A percentile compares a stretch with the other conserved stretches of the same genome.
Conservation (phyloP, 2,329 filamentous ascomycete genomes). For the Pseudocercospora cruenta region DNA sequence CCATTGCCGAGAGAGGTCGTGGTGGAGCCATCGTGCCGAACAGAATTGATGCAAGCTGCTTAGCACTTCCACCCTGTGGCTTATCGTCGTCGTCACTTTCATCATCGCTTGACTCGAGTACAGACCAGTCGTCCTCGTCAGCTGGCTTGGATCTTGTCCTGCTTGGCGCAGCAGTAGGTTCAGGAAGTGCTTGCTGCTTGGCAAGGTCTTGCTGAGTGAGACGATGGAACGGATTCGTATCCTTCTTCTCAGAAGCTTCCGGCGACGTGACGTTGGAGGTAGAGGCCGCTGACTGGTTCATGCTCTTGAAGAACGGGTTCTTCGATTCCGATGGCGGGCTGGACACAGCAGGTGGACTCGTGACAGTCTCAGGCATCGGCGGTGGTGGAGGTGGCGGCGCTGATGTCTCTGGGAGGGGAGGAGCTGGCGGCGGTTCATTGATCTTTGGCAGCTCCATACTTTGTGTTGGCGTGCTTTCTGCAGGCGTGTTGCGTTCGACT, state of each 20-base stretch:
- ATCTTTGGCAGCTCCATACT: slow-evolving; percentile 57
- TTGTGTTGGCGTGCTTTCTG: slow-evolving; percentile 62
- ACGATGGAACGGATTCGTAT: slow-evolving; percentile 96
- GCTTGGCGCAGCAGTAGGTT: slow-evolving; percentile 49
- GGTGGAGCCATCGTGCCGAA: slow-evolving; percentile 98
- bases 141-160: slow-evolving; percentile 59
- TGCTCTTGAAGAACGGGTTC: slow-evolving; percentile 93
- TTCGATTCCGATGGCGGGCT: slow-evolving; percentile 73
- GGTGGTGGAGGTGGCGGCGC: slow-evolving; percentile 27
- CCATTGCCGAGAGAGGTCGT: slow-evolving; percentile 80
- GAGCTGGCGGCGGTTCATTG: slow-evolving; percentile 55
- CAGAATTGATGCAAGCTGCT: slow-evolving; percentile 89
- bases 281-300: slow-evolving; percentile 61
- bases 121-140: slow-evolving; percentile 78
- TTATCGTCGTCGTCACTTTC: slow-evolving; percentile 73
- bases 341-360: slow-evolving; percentile 38
- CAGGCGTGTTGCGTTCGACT: slow-evolving; percentile 69
- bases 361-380: slow-evolving; percentile 28
- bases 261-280: slow-evolving; percentile 47
- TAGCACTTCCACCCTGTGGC: slow-evolving; percentile 79
- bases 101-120: slow-evolving; percentile 74
- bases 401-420: slow-evolving; percentile 15
- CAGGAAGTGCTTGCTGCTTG: slow-evolving; percentile 53
- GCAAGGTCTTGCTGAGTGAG: slow-evolving; percentile 68
- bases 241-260: slow-evolving; percentile 52